Evolutionary conservation across 768 basidiomycete genomes (phyloP).

Genomic region (Amanita exitialis): DNA sequence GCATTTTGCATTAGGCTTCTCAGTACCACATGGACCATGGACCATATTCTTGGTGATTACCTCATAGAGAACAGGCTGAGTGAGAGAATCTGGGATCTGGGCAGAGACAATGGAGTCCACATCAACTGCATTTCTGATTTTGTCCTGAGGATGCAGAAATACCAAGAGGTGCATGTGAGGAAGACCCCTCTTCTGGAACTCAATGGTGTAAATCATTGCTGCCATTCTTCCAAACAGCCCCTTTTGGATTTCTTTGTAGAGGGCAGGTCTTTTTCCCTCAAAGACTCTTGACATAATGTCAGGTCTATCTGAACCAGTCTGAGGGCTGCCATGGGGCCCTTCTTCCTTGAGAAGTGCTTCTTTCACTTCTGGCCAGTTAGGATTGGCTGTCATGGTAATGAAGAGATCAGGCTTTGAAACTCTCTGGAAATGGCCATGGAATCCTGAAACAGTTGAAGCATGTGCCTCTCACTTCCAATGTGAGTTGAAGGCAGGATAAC

Average conservation of each 20-base stretch:
- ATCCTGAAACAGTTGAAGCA: conserved; percentile 32
- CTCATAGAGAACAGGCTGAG: conserved; percentile 13
- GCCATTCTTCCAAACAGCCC: neutral
- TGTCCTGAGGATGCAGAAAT: too few relatives aligned
- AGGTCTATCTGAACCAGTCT: conserved; percentile 9
- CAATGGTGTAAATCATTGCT: conserved; percentile 22
- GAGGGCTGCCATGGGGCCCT: conserved; percentile 16
- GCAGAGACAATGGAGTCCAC: conserved; percentile 27
- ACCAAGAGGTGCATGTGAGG: conserved; percentile 37
- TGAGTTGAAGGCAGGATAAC: conserved; percentile 5
- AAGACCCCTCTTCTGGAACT: conserved; percentile 35
- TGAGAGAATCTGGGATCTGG: conserved; percentile 22
- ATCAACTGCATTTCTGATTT: conserved; percentile 17
- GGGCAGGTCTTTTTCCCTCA: too few relatives aligned
- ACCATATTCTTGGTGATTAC: too few relatives aligned
- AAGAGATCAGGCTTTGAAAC: conserved; percentile 31
- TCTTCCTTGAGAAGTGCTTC: conserved; percentile 11
- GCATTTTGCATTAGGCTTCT: too few relatives aligned
- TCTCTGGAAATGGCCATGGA: conserved; percentile 28
- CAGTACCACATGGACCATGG: too few relatives aligned
- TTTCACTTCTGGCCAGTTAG: conserved; percentile 32
- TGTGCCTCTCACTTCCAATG: conserved; percentile 21
- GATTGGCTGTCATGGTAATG: conserved; percentile 40
- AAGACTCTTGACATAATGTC: neutral
- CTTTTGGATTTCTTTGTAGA: neutral